A percentile compares a stretch with the other conserved stretches of the same genome.
Evolutionary conservation across 2,329 filamentous ascomycete genomes (phyloP).

Genomic region (Epichloe bromicola): DNA sequence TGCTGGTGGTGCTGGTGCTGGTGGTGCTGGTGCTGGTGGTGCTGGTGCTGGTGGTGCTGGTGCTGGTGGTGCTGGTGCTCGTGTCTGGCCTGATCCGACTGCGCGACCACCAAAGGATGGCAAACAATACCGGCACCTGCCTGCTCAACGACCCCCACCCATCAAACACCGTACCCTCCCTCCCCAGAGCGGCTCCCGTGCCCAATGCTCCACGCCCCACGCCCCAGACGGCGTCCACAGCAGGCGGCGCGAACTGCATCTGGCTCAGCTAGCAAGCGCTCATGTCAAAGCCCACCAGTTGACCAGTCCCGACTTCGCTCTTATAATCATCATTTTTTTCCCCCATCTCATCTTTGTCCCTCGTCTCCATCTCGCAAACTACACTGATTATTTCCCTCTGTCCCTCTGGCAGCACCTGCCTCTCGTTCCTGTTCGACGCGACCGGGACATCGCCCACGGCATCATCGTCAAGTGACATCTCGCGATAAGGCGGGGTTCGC

Average conservation of each 20-base stretch:
- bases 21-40: too few relatives aligned
- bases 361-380: neutral
- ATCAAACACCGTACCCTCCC: neutral
- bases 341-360: neutral
- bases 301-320: neutral
- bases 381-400: too few relatives aligned
- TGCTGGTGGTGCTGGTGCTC: too few relatives aligned
- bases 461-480: neutral
- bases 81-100: neutral
- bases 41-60: too few relatives aligned
- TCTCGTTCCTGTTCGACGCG: neutral
- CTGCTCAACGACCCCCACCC: neutral
- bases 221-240: neutral
- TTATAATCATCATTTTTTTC: neutral
- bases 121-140: neutral
- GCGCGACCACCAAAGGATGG: too few relatives aligned
- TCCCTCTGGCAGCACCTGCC: too few relatives aligned
- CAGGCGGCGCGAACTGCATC: neutral
- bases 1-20: too few relatives aligned
- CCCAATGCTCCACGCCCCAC: neutral
- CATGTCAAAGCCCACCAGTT: too few relatives aligned
- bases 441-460: neutral
- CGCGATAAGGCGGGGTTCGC: conserved; percentile 4
- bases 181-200: neutral
- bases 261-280: neutral